Percentiles rank a stretch among this genome's conserved stretches.
phyloP scores from a whole-genome alignment of 768 basidiomycete genomes.

The Tricholomella constricta region DNA sequence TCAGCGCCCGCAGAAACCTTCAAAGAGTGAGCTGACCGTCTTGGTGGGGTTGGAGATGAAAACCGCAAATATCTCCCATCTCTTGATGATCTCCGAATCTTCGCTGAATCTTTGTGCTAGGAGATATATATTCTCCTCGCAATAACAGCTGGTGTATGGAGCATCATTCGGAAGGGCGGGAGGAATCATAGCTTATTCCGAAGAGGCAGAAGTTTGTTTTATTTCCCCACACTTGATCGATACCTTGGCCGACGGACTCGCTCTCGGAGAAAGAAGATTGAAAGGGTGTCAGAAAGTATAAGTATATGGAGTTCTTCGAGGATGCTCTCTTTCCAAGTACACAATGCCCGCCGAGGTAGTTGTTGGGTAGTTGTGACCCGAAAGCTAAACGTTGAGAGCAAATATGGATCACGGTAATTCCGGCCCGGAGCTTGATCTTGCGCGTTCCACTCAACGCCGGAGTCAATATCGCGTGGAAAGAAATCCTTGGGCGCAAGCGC shows the following conservation, averaged over 20 bases:
- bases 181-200: constrained; percentile 16
- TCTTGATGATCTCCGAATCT: constrained; percentile 23
- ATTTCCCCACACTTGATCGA: background rate
- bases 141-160: constrained; percentile 62
- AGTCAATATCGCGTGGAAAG: too few species aligned
- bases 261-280: background rate
- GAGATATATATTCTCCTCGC: constrained; percentile 75
- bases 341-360: too few species aligned
- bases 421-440: too few species aligned
- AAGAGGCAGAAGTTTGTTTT: background rate
- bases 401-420: too few species aligned
- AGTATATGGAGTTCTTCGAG: background rate
- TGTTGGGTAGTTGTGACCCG: too few species aligned
- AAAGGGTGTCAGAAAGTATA: background rate
- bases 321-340: background rate
- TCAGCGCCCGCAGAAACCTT: background rate
- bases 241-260: too few species aligned
- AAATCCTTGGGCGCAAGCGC: too few species aligned
- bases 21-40: constrained; percentile 39
- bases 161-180: constrained; percentile 40
- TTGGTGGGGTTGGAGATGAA: constrained; percentile 67
- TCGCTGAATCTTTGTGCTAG: constrained; percentile 47
- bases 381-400: too few species aligned
- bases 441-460: too few species aligned
- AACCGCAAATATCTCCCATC: constrained; percentile 56